Evolutionary conservation across 345 rosid genomes (phyloP), one percentile per base, ranked within the genome.

Genomic region (Crucihimalaya himalaica): DNA sequence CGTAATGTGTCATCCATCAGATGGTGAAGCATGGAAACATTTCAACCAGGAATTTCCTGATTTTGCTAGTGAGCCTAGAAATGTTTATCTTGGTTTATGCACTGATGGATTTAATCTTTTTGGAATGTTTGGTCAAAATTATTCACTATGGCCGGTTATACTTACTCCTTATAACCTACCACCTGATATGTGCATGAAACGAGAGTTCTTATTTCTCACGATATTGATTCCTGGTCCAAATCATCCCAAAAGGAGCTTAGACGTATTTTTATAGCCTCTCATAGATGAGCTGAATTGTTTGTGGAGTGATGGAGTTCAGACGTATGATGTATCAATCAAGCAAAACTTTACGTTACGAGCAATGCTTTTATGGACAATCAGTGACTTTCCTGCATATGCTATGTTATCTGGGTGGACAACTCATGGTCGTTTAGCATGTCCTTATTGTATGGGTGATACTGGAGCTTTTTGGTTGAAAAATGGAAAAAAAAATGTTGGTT

Each of bases 371-470:
- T 66, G 48, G 71, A 50, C 20, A 18, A 51, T 66, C 0, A 66
- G 45, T 31, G 58, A 66, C 4, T 66, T 48, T 8, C 70, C 46
- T 2, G 45, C 60, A 8, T 51, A 67, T 34, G 61, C 20, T 0
- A 67, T 67, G 50, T 27, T 51, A 48, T 52, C 6, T 4, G 61
- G 72, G 5, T 67, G 62, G 72, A 67, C 31, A 3, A 67, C 51
- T 14, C 61, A 67, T 66, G 48, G 60, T 18, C 21, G 31, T 12
- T 34, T 66, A 51, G 47, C 58, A 29, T 66, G 58, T 13, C 57
- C 70, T 66, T 48, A 45, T 16, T 63, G 55, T 43, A 63, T 63
- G 69, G 16, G 8, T 39, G 65, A 60, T 13, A 25, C 53, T n/a
- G 9, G 4, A 15, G 34, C 35, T 11, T 62, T 62, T 27, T 43